Percentiles rank a stretch among this genome's conserved stretches.
Evolutionary conservation across 208 protist species (phyloP).

Genomic region (Leishmania tropica): DNA sequence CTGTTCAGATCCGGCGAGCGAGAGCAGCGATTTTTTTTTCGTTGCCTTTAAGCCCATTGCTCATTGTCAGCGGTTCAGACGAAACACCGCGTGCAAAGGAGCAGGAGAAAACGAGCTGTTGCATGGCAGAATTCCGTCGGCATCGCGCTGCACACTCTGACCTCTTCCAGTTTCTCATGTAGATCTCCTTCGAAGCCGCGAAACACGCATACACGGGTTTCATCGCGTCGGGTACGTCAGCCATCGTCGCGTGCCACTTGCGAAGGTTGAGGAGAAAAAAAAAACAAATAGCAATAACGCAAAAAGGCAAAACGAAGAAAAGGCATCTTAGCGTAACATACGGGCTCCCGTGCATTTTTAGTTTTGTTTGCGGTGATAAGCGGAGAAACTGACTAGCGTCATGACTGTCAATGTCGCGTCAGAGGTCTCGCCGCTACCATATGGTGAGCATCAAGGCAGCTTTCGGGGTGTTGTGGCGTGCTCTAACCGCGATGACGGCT

Average conservation of each 20-base stretch:
- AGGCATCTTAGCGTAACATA: too few species aligned
- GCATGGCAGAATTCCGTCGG: too few species aligned
- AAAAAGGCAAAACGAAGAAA: not conserved
- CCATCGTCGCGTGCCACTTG: not conserved
- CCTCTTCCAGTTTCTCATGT: not conserved
- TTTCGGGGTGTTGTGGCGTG: slow-evolving; percentile 65
- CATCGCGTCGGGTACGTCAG: not conserved
- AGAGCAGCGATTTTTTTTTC: too few species aligned
- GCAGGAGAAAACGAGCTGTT: too few species aligned
- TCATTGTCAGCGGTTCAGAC: too few species aligned
- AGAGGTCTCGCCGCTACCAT: slow-evolving; percentile 36
- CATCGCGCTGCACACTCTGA: too few species aligned
- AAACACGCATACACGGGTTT: not conserved
- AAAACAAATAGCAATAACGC: not conserved
- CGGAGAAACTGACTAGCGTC: not conserved
- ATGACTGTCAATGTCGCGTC: not conserved
- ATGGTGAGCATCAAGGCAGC: slow-evolving; percentile 71
- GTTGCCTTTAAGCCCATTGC: too few species aligned
- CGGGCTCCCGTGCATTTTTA: not conserved
- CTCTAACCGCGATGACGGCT: slow-evolving; percentile 82
- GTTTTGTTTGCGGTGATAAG: not conserved
- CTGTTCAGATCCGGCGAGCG: too few species aligned
- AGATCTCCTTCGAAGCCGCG: not conserved
- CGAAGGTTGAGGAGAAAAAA: not conserved
- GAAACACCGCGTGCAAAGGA: too few species aligned